A percentile compares a stretch with the other conserved stretches of the same genome.
These are phyloP conservation scores for Mallotus repandus DNA, from an alignment of 441 rosid species.

Conservation along the genomic window DNA sequence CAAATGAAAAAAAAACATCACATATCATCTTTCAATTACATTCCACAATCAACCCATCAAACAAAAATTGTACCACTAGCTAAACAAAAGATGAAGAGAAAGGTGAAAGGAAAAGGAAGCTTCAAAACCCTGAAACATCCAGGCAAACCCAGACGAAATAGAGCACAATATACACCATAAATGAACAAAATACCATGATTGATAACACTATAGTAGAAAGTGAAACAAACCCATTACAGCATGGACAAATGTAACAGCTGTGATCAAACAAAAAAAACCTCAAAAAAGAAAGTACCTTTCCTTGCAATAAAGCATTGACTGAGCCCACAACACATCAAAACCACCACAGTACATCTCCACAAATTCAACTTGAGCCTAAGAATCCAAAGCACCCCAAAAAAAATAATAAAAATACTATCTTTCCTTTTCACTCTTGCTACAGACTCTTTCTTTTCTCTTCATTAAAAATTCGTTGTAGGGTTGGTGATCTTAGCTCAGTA, in stretches of 20 bases:
- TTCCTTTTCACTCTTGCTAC: background rate
- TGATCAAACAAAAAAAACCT: constrained; percentile 28
- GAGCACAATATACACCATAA: constrained; percentile 20
- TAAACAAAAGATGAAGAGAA: background rate
- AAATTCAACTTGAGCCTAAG: constrained; percentile 34
- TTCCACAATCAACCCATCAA: constrained; percentile 1
- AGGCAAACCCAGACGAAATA: constrained; percentile 26
- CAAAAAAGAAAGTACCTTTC: constrained; percentile 45
- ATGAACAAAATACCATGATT: constrained; percentile 21
- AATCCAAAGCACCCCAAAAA: constrained; percentile 42
- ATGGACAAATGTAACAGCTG: constrained; percentile 27
- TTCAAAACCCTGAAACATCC: constrained; percentile 20
- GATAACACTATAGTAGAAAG: constrained; percentile 23
- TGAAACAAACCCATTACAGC: constrained; percentile 29
- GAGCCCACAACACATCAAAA: constrained; percentile 59
- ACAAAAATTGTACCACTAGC: constrained; percentile 1
- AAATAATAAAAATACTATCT: background rate
- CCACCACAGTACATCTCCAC: constrained; percentile 40
- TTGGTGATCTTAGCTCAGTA: background rate
- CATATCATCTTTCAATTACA: constrained; percentile 2
- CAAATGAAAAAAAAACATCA: background rate
- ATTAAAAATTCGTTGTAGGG: too few species aligned
- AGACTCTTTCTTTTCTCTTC: background rate
- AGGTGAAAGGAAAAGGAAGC: constrained; percentile 14
- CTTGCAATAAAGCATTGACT: constrained; percentile 36